phyloP scores from a whole-genome alignment of 371 early-diverging fungal genomes.

The Mortierella sp. region DNA sequence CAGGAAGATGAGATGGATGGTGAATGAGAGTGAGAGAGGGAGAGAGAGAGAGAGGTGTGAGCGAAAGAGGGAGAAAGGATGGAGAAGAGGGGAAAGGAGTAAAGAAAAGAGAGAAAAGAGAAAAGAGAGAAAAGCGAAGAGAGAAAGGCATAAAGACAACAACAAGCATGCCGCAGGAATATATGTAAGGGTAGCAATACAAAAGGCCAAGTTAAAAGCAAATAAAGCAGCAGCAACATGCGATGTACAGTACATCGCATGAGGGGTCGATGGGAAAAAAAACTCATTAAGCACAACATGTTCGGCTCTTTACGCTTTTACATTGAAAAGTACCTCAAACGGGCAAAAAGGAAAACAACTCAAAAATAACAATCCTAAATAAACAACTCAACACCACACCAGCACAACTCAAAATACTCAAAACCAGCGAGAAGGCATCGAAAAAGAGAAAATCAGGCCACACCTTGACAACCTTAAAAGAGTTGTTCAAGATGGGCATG shows the following conservation, averaged over 20 bases:
- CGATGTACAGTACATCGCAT: neutral
- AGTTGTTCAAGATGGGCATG: neutral
- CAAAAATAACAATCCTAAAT: neutral
- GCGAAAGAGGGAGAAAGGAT: neutral
- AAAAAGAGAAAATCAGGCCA: constrained; percentile 4
- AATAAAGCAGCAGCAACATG: neutral
- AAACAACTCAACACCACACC: neutral
- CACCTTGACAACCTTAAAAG: neutral
- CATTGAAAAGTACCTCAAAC: neutral
- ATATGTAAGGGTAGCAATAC: neutral
- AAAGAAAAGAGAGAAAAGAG: neutral
- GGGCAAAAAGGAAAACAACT: neutral
- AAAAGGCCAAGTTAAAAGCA: neutral
- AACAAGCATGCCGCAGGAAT: constrained; percentile 4
- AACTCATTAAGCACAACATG: neutral
- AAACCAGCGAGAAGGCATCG: neutral
- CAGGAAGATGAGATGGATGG: too few species aligned
- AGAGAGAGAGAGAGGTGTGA: neutral
- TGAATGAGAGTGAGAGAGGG: neutral
- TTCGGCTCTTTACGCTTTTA: neutral
- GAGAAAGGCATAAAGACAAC: neutral
- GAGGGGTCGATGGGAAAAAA: neutral
- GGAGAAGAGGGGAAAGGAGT: neutral
- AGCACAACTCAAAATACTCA: neutral
- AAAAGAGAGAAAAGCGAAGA: neutral